These are phyloP conservation scores for Peronosclerospora sorghi DNA, from an alignment of 352 stramenopile genomes.

Conservation along the genomic window DNA sequence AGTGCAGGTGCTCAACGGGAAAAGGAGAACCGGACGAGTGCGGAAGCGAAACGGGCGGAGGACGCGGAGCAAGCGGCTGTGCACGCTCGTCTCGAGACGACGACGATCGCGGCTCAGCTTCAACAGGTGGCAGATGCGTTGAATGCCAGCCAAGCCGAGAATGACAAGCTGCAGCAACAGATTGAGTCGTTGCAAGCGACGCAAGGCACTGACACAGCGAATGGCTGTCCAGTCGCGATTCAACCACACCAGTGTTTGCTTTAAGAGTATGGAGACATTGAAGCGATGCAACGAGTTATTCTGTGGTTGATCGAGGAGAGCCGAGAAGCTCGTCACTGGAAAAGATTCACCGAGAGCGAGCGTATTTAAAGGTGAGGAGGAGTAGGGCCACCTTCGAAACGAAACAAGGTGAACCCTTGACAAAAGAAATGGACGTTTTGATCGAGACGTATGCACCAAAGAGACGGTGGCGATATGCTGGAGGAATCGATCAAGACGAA, in stretches of 20 bases:
- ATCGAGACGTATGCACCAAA: conserved; percentile 26
- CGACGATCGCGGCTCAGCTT: no score
- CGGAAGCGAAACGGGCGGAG: no score
- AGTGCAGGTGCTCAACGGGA: no score
- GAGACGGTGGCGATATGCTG: conserved; percentile 33
- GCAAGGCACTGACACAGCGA: no score
- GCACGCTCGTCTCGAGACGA: no score
- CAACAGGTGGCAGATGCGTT: no score
- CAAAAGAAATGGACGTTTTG: conserved; percentile 35
- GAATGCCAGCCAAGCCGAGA: no score
- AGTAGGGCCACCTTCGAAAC: no score
- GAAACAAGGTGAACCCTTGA: conserved; percentile 12
- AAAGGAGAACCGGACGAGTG: no score
- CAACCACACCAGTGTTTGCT: conserved; percentile 67
- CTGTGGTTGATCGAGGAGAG: conserved; percentile 41
- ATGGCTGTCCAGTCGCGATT: conserved; percentile 21
- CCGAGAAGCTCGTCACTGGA: conserved; percentile 23
- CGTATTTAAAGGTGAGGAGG: conserved; percentile 19
- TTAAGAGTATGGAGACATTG: conserved; percentile 65
- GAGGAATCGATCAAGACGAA: conserved; percentile 7
- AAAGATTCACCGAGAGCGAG: conserved; percentile 19
- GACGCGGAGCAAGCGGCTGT: no score
- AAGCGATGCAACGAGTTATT: conserved; percentile 37
- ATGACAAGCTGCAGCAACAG: no score
- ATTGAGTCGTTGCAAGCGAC: no score